Conservation (phyloP, 352 stramenopile genomes). For the Phytophthora aleatoria region DNA sequence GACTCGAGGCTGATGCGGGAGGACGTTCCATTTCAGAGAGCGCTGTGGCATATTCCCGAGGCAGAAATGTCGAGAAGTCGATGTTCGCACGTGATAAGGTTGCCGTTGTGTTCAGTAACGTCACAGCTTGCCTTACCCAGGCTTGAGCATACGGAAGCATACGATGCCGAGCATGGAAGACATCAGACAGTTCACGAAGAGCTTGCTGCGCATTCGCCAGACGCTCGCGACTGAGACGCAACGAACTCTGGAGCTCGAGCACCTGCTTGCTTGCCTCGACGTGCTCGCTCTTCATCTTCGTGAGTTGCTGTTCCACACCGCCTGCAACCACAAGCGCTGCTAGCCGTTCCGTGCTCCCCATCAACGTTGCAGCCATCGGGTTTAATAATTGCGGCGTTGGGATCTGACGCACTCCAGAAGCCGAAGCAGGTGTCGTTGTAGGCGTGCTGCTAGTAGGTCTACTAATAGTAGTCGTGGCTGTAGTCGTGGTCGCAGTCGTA, state of each 20-base stretch:
- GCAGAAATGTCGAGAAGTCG: slow-evolving; percentile 45
- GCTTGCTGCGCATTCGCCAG: slow-evolving; percentile 54
- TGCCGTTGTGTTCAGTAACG: slow-evolving; percentile 55
- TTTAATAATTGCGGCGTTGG: slow-evolving; percentile 25
- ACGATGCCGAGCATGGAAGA: slow-evolving; percentile 71
- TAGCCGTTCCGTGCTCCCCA: slow-evolving; percentile 58
- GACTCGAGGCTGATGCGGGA: slow-evolving; percentile 8
- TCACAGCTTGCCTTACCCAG: slow-evolving; percentile 60
- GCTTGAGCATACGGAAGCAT: slow-evolving; percentile 58
- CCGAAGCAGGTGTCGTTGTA: slow-evolving; percentile 1
- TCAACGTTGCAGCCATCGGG: slow-evolving; percentile 35
- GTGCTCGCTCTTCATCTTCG: slow-evolving; percentile 76
- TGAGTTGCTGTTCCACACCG: slow-evolving; percentile 73
- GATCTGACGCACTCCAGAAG: slow-evolving; percentile 16
- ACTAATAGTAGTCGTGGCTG: not conserved
- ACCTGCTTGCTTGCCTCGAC: slow-evolving; percentile 74
- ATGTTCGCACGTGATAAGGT: slow-evolving; percentile 41
- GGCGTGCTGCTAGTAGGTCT: not conserved
- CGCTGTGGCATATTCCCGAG: slow-evolving; percentile 48
- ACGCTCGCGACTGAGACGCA: slow-evolving; percentile 68
- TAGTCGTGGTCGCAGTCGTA: not conserved
- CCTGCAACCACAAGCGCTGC: slow-evolving; percentile 62
- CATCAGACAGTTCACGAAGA: slow-evolving; percentile 60
- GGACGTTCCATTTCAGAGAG: slow-evolving; percentile 38
- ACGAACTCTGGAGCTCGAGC: slow-evolving; percentile 64